Evolutionary conservation across 192 early-diverging fungal species (phyloP).

Genomic region (Umbelopsis sp.): DNA sequence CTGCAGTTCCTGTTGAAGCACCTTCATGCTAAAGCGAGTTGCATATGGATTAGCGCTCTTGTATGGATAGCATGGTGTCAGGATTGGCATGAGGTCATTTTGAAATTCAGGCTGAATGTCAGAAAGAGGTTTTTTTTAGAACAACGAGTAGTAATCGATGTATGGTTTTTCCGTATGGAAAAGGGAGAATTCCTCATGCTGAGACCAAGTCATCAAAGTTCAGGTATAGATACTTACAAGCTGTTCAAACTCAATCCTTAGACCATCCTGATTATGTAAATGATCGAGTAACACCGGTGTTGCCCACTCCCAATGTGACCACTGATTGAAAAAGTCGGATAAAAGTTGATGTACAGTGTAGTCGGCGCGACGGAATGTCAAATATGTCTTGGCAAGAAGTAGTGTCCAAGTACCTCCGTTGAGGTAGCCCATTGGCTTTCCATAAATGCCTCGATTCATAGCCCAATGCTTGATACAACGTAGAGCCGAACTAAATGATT

Average conservation of each 20-base stretch:
- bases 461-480: conserved; percentile 38
- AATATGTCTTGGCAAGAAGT: conserved; percentile 22
- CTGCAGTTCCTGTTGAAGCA: conserved; percentile 24
- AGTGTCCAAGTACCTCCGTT: conserved; percentile 38
- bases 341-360: neutral
- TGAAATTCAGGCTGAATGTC: conserved; percentile 18
- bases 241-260: neutral
- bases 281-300: conserved; percentile 21
- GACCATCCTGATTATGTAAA: conserved; percentile 16
- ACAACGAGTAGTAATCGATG: neutral
- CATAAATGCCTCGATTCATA: conserved; percentile 23
- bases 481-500: conserved; percentile 6
- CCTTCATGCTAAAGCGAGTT: conserved; percentile 22
- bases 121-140: neutral
- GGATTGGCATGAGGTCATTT: conserved; percentile 25
- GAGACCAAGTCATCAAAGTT: no score
- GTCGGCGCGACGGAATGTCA: neutral
- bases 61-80: conserved; percentile 37
- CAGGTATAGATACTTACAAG: neutral
- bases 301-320: conserved; percentile 32
- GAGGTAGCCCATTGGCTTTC: conserved; percentile 34
- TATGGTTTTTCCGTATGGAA: no score
- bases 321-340: conserved; percentile 23
- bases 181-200: no score
- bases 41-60: conserved; percentile 22